These are phyloP conservation scores for Hsuehochloa calcarea DNA, from an alignment of 176 grass and related monocot species.

Conservation along the genomic window DNA sequence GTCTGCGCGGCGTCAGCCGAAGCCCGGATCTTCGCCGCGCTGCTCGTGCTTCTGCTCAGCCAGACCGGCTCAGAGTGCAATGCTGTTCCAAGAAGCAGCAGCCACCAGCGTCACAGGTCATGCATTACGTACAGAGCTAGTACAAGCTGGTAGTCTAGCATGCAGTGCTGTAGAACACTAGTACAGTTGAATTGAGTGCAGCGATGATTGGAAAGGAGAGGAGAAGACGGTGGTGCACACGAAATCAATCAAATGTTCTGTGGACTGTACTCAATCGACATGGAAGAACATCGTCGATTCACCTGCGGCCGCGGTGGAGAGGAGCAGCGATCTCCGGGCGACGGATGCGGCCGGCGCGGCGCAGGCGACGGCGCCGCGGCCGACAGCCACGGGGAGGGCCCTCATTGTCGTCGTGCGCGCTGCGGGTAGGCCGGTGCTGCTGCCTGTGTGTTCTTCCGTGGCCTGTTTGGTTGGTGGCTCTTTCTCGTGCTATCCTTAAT, in stretches of 20 bases:
- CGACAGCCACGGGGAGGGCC: slow-evolving; percentile 9
- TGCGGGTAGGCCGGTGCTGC: neutral
- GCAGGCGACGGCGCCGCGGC: slow-evolving; percentile 32
- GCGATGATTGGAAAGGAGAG: neutral
- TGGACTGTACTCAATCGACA: neutral
- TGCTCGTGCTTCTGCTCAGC: slow-evolving; percentile 5
- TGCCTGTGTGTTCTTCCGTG: neutral
- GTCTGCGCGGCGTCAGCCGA: slow-evolving; percentile 52
- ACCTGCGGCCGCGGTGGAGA: slow-evolving; percentile 35
- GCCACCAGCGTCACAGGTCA: neutral
- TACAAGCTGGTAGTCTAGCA: neutral
- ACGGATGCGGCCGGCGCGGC: slow-evolving; percentile 35
- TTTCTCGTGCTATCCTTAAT: slow-evolving; percentile 37
- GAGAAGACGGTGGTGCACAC: neutral
- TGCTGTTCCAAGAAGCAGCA: slow-evolving; percentile 3
- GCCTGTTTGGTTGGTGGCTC: slow-evolving; percentile 13
- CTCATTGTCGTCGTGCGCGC: neutral
- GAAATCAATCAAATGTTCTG: neutral
- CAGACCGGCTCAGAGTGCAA: slow-evolving; percentile 27
- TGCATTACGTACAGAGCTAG: neutral
- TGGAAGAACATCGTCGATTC: neutral
- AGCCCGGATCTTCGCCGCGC: slow-evolving; percentile 16
- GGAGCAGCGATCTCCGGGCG: slow-evolving; percentile 27
- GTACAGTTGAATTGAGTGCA: too few species aligned
- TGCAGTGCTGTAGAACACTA: too few species aligned